phyloP scores from a whole-genome alignment of 208 protist genomes.

The Leishmania turanica region DNA sequence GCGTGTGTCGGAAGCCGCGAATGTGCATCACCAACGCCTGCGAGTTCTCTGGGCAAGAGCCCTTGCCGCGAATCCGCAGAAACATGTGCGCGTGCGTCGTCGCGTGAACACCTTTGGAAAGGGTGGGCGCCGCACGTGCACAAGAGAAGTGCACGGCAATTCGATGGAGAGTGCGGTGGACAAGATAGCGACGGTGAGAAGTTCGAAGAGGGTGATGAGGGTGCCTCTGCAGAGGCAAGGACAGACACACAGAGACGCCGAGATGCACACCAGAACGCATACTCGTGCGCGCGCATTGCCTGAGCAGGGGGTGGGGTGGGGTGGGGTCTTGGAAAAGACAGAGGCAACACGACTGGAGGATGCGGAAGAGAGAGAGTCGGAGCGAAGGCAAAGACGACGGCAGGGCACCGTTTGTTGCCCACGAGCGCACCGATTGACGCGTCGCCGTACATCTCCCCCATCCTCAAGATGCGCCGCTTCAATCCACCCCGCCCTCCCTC shows the following conservation, averaged over 20 bases:
- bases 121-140: neutral
- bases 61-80: conserved; percentile 79
- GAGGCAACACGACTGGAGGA: neutral
- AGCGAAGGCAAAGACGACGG: neutral
- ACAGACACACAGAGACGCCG: neutral
- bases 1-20: conserved; percentile 72
- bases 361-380: neutral
- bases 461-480: neutral
- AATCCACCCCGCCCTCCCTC: neutral
- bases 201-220: neutral
- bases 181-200: neutral
- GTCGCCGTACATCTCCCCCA: neutral
- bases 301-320: neutral
- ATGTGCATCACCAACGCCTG: conserved; percentile 78
- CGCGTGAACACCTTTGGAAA: neutral
- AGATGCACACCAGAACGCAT: neutral
- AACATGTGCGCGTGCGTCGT: conserved; percentile 45
- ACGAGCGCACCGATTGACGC: neutral
- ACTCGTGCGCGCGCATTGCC: neutral
- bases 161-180: neutral
- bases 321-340: neutral
- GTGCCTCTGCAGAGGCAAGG: neutral
- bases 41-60: conserved; percentile 83
- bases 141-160: neutral
- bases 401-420: neutral